These are phyloP conservation scores for Citrus hindsii DNA, from an alignment of 345 rosid species.

Conservation along the genomic window DNA sequence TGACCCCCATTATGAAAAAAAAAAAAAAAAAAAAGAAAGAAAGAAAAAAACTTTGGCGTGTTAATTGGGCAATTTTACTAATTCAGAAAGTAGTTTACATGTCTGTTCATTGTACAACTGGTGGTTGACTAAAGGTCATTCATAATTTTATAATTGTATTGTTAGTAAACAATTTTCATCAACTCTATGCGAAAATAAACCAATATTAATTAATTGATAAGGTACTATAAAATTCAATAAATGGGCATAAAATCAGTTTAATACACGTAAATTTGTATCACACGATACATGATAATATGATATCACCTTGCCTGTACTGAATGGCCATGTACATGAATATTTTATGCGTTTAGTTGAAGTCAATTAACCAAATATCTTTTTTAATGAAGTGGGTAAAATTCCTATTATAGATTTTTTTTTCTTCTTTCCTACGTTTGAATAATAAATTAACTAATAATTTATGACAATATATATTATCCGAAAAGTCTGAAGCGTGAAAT, in stretches of 20 bases:
- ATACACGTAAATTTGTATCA: neutral
- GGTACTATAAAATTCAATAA: neutral
- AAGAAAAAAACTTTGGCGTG: neutral
- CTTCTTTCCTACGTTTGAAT: neutral
- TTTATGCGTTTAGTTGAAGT: neutral
- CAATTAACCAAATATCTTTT: neutral
- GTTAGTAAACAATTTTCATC: no score
- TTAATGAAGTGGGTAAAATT: no score
- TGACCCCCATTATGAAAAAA: neutral
- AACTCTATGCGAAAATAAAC: no score
- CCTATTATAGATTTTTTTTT: neutral
- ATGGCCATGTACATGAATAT: neutral
- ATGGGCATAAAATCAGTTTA: neutral
- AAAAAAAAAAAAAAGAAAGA: neutral
- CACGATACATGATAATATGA: neutral
- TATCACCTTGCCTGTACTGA: neutral
- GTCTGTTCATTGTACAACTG: neutral
- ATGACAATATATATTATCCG: neutral
- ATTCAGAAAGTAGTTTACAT: neutral
- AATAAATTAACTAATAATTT: neutral
- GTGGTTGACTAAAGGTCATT: neutral
- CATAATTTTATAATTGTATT: no score
- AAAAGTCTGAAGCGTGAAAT: neutral
- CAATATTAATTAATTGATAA: neutral
- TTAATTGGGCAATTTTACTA: constrained; percentile 1